Base-by-base conservation (phyloP, 2,329 filamentous ascomycete genomes). In the Zymoseptoria brevis region DNA sequence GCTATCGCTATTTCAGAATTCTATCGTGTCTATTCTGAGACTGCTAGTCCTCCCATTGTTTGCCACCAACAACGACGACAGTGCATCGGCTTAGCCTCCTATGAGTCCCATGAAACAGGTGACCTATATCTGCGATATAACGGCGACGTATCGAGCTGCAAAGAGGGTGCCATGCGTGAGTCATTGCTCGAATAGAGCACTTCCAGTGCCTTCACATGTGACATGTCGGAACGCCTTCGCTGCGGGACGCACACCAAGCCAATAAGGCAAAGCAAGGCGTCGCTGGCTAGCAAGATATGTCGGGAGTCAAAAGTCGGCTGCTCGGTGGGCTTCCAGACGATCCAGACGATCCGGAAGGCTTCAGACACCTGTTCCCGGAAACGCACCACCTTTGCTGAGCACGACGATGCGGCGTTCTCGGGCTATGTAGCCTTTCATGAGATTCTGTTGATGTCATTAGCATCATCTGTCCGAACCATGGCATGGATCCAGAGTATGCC, bases 401-500 rank as follows among this genome's bases (percentile, higher is more conserved):
- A 99, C 94, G 26, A 99, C 88, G 66, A 92, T 92, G 35, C 88
- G 88, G 66, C 89, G 85, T 67, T 96, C 92, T 57, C 93, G 87
- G 30, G 93, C 87, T 66, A 99, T 99, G 75, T 99, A 99, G 49
- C 95, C 94, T 76, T 97, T 99, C 89, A 99, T 96, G 22, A 94
- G 80, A 60, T 88, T 89, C 90, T 96, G 66, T 53, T 19, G 48
- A 54, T 4, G 50, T 50, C n/a, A 54, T 64, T 30, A 64, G 62
- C 57, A 19, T 16, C 35, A n/a, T 45, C 6, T 13, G 13, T 45
- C 35, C 13, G 35, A 45, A 16, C 35, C 13, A 16, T 45, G 9
- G 35, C 11, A 16, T 50, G 26, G 13, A 41, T n/a, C 8, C 24
- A 58, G 50, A 55, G 53, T 22, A 4, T 57, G 61, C 59, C 59